Evolutionary conservation across 495 filamentous ascomycete genomes (phyloP).

Genomic region (Mycothermus thermophilus): DNA sequence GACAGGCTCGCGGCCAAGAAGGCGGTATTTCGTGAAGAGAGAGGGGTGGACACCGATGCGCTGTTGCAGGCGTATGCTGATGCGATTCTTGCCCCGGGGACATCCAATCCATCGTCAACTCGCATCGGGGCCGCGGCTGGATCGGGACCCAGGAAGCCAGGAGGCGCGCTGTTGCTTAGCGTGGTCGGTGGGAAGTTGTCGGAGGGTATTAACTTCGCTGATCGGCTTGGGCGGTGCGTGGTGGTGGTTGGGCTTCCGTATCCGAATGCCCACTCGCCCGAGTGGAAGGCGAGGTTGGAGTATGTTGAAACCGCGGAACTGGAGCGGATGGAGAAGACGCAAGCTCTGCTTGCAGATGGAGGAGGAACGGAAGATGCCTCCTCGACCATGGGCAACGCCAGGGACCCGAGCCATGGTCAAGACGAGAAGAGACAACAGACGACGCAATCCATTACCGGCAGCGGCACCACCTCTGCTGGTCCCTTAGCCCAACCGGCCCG

Average conservation of each 20-base stretch:
- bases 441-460: neutral
- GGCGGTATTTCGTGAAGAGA: constrained; percentile 51
- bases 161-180: constrained; percentile 70
- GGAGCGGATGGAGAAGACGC: constrained; percentile 20
- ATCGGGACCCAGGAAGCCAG: neutral
- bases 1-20: constrained; percentile 46
- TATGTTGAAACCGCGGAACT: constrained; percentile 55
- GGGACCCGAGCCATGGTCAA: too few species aligned
- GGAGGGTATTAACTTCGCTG: constrained; percentile 97
- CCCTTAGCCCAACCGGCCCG: too few species aligned
- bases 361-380: too few species aligned
- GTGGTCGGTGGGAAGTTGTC: constrained; percentile 92
- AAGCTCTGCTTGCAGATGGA: too few species aligned
- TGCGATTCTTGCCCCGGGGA: constrained; percentile 38
- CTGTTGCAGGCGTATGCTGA: constrained; percentile 56
- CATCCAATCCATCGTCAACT: constrained; percentile 4
- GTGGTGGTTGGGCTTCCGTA: constrained; percentile 84
- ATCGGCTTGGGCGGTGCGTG: constrained; percentile 76
- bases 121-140: too few species aligned
- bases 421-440: too few species aligned
- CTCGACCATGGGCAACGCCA: too few species aligned
- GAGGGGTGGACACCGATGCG: constrained; percentile 46
- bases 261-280: constrained; percentile 75
- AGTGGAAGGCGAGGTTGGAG: constrained; percentile 84
- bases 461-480: neutral